These are phyloP conservation scores for Myrica gale DNA, from an alignment of 306 rosid genomes.

Conservation along the genomic window DNA sequence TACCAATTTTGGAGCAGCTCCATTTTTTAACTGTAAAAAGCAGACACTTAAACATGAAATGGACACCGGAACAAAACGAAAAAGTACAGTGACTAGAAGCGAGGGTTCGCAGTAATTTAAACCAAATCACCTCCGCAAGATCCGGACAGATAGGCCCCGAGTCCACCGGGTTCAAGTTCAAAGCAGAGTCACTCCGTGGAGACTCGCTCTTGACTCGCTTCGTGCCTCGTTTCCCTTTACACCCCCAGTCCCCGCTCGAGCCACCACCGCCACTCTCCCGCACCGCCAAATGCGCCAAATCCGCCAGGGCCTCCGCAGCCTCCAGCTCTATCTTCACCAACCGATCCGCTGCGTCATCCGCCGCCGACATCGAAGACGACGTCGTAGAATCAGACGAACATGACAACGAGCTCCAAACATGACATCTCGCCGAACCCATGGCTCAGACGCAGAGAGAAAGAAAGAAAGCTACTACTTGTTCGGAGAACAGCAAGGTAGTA, in stretches of 20 bases:
- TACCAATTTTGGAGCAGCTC: background rate
- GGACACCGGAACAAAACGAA: background rate
- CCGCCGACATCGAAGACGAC: conserved; percentile 12
- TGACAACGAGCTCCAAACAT: conserved; percentile 29
- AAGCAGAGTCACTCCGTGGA: conserved; percentile 32
- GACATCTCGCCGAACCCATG: conserved; percentile 35
- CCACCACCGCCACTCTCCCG: conserved; percentile 33
- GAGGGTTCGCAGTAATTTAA: background rate
- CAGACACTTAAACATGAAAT: background rate
- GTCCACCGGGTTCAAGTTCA: conserved; percentile 28
- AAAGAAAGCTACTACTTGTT: conserved; percentile 2
- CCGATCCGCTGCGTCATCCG: conserved; percentile 40
- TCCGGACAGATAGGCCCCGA: conserved; percentile 35
- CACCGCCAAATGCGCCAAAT: conserved; percentile 65
- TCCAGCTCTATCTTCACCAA: conserved; percentile 69
- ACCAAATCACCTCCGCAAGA: conserved; percentile 45
- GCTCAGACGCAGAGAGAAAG: background rate
- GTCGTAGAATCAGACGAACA: conserved; percentile 23
- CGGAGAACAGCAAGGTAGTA: background rate
- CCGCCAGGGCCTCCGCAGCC: conserved; percentile 93
- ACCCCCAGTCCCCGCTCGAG: conserved; percentile 36
- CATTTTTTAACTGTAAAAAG: background rate
- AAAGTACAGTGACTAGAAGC: background rate
- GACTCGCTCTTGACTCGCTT: conserved; percentile 48
- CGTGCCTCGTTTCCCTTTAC: conserved; percentile 35